phyloP scores from a whole-genome alignment of 805 yeast genomes.

The Metschnikowia reukaufii region DNA sequence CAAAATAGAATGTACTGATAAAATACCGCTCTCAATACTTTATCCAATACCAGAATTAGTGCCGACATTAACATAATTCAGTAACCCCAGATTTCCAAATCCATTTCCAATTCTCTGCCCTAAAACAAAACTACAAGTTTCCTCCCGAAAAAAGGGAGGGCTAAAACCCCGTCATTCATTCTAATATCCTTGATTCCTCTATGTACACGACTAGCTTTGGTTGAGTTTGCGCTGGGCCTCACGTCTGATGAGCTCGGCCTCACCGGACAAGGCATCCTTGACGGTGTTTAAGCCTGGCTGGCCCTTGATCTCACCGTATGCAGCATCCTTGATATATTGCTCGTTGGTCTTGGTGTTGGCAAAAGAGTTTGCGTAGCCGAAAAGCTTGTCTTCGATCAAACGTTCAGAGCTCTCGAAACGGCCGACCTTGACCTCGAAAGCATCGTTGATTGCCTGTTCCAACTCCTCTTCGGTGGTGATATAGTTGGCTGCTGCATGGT shows the following conservation, averaged over 20 bases:
- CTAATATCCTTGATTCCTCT: constrained; percentile 1
- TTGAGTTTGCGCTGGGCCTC: constrained; percentile 37
- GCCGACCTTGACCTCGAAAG: constrained; percentile 46
- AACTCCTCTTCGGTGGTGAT: constrained; percentile 72
- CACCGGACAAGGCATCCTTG: constrained; percentile 41
- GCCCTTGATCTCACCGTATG: constrained; percentile 40
- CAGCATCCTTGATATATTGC: constrained; percentile 35
- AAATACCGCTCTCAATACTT: too few relatives aligned
- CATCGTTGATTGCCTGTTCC: constrained; percentile 54
- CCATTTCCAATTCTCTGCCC: too few relatives aligned
- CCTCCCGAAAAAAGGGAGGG: too few relatives aligned
- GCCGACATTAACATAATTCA: too few relatives aligned
- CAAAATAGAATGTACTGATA: too few relatives aligned
- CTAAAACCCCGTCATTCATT: neutral
- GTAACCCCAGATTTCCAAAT: too few relatives aligned
- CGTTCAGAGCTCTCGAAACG: constrained; percentile 36
- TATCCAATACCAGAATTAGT: too few relatives aligned
- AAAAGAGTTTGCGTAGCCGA: constrained; percentile 30
- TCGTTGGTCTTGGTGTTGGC: constrained; percentile 33
- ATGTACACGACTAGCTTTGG: constrained; percentile 21
- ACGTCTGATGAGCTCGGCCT: constrained; percentile 34
- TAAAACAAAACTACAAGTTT: too few relatives aligned
- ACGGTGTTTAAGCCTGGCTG: constrained; percentile 43
- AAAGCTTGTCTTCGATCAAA: constrained; percentile 37
- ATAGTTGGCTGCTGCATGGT: constrained; percentile 66